phyloP scores from a whole-genome alignment of 2,329 filamentous ascomycete species.

The Arthrocladium fulminans region DNA sequence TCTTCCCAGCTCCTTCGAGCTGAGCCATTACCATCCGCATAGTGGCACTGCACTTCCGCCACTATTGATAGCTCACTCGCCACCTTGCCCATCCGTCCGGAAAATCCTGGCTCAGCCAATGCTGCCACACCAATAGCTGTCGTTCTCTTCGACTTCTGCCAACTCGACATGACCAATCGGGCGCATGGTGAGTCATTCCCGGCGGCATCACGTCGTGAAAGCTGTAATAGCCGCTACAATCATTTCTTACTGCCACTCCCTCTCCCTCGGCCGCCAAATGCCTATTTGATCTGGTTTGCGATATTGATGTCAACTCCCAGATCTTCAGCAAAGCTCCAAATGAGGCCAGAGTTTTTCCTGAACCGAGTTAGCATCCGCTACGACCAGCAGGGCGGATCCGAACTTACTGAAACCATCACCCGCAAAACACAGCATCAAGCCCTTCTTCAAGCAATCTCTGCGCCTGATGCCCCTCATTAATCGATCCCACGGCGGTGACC shows the following conservation, averaged over 20 bases:
- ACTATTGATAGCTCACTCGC: too few relatives aligned
- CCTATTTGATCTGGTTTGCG: conserved; percentile 52
- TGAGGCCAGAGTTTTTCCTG: conserved; percentile 64
- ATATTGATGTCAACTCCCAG: conserved; percentile 62
- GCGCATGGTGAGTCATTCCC: too few relatives aligned
- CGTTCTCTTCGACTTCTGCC: too few relatives aligned
- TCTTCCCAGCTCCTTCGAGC: too few relatives aligned
- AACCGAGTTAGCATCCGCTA: not conserved
- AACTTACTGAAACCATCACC: conserved; percentile 57
- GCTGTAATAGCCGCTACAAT: too few relatives aligned
- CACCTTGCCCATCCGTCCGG: too few relatives aligned
- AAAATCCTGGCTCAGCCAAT: too few relatives aligned
- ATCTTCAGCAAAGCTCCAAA: conserved; percentile 63
- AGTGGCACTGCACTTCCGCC: too few relatives aligned
- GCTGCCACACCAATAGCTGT: too few relatives aligned
- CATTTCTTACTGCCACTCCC: not conserved
- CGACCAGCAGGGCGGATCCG: not conserved
- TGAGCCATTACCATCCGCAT: too few relatives aligned
- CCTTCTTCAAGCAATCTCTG: conserved; percentile 48
- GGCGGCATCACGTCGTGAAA: too few relatives aligned
- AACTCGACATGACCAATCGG: too few relatives aligned
- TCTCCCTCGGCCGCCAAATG: conserved; percentile 13
- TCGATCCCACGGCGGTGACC: conserved; percentile 66
- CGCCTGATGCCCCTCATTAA: conserved; percentile 61
- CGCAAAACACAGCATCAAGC: conserved; percentile 64